Base-by-base conservation (phyloP, 176 grass and related monocot species). In the Triticum monococcum region DNA sequence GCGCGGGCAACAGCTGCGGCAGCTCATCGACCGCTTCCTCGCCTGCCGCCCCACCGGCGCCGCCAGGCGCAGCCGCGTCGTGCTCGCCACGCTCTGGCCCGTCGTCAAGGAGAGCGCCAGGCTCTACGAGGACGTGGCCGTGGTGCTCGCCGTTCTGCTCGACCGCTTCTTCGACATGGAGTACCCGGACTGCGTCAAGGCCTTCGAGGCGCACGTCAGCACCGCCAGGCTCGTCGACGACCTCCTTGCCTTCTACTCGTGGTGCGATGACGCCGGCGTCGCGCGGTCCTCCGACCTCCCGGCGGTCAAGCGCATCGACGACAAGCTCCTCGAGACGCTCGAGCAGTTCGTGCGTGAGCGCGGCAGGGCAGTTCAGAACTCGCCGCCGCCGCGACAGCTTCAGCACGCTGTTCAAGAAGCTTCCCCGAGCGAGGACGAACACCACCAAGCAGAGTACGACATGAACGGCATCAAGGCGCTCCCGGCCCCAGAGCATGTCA, bases 111-210 rank as follows among this genome's bases (percentile, higher is more conserved):
- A 98, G 80, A 94, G 91, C 81, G 80, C 87, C 28, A 26, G 79
- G 31, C 72, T 98, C 43, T 88, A 92, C 43, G 83, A 77, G 2
- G 93, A 98, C 81, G 56, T 89, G 11, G 63, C 84, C 33, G 65
- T 64, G 74, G 84, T 92, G 1, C 89, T 95, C 33, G 93, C 90
- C 0, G 59, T 85, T 60, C 73, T 98, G 5, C 84, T 92, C 5
- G 96, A 95, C 80, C 84, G 84, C 1, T 98, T 98, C 92, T 98
- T 98, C 30, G 93, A 94, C 36, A 94, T 95, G 93, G 91, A 87
- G 3, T 95, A 98, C 81, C 38, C 79, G 12, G 84, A 91, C 2
- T 95, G 91, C 79, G 93, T 87, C 68, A 95, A 85, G 82, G 85
- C 88, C 3, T 98, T 98, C 60, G 93, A 94, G 78, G 89, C 90